Evolutionary conservation across 345 rosid genomes (phyloP).

Genomic region (Hibiscus tridactylites): DNA sequence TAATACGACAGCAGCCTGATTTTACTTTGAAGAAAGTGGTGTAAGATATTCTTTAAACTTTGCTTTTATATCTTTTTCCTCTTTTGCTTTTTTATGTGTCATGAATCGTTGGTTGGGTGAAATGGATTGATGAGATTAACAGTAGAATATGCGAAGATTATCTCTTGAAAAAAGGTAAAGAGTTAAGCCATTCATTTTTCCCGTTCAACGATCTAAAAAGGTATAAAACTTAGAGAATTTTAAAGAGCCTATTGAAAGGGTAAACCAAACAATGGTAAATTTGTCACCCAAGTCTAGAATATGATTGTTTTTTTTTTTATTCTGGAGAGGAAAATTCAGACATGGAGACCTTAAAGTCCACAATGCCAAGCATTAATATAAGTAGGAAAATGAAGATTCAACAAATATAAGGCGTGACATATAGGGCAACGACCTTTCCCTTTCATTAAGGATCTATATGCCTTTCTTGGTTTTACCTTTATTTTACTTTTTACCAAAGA

Average conservation of each 20-base stretch:
- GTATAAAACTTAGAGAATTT: too few species aligned
- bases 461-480: not conserved
- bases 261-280: too few species aligned
- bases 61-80: not conserved
- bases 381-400: not conserved
- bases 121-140: too few species aligned
- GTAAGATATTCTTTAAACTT: not conserved
- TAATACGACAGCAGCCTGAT: not conserved
- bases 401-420: not conserved
- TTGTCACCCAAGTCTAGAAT: not conserved
- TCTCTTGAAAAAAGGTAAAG: too few species aligned
- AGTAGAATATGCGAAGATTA: too few species aligned
- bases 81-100: not conserved
- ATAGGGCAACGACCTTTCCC: not conserved
- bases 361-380: not conserved
- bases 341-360: not conserved
- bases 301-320: too few species aligned
- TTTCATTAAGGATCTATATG: not conserved
- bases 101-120: not conserved
- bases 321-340: not conserved
- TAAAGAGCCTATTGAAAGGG: not conserved
- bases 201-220: too few species aligned
- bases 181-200: too few species aligned
- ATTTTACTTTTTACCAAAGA: not conserved
- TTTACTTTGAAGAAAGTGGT: constrained; percentile 2